Percentiles rank a stretch among this genome's conserved stretches.
Evolutionary conservation across 2,329 filamentous ascomycete species (phyloP).

Genomic region (Penicillium sp.): DNA sequence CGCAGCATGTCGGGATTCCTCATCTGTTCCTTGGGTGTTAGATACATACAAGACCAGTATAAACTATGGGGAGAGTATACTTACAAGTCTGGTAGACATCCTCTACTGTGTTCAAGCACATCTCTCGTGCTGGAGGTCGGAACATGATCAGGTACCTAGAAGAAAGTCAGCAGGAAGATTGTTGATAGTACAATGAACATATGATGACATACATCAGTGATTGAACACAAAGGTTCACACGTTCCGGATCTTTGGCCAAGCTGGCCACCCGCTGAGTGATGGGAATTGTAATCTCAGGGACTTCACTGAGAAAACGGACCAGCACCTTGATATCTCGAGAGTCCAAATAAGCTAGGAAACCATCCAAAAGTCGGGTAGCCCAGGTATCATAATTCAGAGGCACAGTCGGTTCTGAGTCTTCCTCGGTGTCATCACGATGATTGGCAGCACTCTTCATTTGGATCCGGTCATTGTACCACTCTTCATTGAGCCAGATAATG

Average conservation of each 20-base stretch:
- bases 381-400: slow-evolving; percentile 71
- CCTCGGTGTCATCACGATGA: slow-evolving; percentile 45
- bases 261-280: slow-evolving; percentile 70
- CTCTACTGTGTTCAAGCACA: slow-evolving; percentile 57
- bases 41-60: not conserved
- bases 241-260: slow-evolving; percentile 62
- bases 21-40: slow-evolving; percentile 33
- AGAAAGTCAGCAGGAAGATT: slow-evolving; percentile 12
- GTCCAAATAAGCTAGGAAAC: slow-evolving; percentile 87
- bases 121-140: slow-evolving; percentile 57
- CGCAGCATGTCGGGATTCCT: slow-evolving; percentile 48
- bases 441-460: slow-evolving; percentile 46
- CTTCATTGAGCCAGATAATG: slow-evolving; percentile 91
- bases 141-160: slow-evolving; percentile 56
- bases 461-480: slow-evolving; percentile 91
- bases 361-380: slow-evolving; percentile 77
- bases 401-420: slow-evolving; percentile 42
- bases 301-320: slow-evolving; percentile 86
- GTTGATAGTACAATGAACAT: not conserved
- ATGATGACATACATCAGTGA: slow-evolving; percentile 52
- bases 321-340: slow-evolving; percentile 78
- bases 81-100: slow-evolving; percentile 57
- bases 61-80: slow-evolving; percentile 15
- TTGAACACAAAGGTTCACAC: slow-evolving; percentile 58
- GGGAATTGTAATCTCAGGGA: slow-evolving; percentile 71